Evolutionary conservation across 2,329 filamentous ascomycete species (phyloP), one percentile per base, ranked within the genome.

Genomic region (Colletotrichum salicis): DNA sequence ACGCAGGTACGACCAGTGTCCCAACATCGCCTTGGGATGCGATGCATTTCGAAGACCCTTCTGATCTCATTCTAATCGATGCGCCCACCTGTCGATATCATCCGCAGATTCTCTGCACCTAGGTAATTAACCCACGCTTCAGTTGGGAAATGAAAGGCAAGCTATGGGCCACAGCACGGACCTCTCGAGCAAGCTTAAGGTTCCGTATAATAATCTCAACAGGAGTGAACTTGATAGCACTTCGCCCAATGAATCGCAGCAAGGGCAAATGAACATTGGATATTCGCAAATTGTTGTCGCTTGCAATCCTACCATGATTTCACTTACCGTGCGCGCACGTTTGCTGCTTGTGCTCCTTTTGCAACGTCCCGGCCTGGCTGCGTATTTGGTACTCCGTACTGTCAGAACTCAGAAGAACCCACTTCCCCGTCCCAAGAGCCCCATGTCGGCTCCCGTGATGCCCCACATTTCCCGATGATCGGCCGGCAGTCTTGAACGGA

Each of bases 401-500:
- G 27, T 5, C 4, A 29, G 27, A 29, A 29, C 27, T 29, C 37
- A 41, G 37, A 15, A 41, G 37, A 15, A 41, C 7, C 41, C 41
- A 48, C 41, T 48, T n/a, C 19, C 15, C 41, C 41, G 19, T 48
- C 19, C 41, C 13, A 15, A 41, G 37, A 19, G 35, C 37, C 37
- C 37, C 37, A 41, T 41, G 37, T 33, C 10, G 24, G 45, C 24
- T 48, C 11, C 24, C 61, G 10, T 54, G 7, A 15, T 3, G 27
- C 37, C 22, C 54, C 61, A 45, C 13, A 31, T 65, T 45, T 13
- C 41, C 66, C 60, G 54, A 66, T 22, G 37, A 64, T 37, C 59
- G 62, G 45, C 54, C 33, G 54, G 45, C 27, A 35, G 13, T n/a
- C 33, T 19, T n/a, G 48, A 48, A 41, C 13, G 13, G 48, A 48